Conservation (phyloP, 108 stramenopile species). For the Cyclotella choctawhatcheeana region DNA sequence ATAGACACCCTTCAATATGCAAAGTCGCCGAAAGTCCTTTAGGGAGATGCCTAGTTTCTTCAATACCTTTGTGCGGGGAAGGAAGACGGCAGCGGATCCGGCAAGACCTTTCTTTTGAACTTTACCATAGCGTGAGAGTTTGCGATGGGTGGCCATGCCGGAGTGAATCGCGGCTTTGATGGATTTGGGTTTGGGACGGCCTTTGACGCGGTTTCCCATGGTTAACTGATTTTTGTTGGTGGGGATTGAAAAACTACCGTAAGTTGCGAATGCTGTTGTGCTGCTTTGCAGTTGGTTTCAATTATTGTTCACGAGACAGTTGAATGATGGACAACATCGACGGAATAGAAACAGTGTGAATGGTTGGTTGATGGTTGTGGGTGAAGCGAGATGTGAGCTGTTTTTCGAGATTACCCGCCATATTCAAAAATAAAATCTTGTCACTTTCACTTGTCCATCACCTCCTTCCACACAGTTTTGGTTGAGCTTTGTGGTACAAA, state of each 20-base stretch:
- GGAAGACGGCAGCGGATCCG: constrained; percentile 95
- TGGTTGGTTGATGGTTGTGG: no score
- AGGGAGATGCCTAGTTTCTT: constrained; percentile 94
- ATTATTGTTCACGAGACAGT: background rate
- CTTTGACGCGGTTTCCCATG: constrained; percentile 91
- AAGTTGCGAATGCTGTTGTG: background rate
- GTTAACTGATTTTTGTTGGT: background rate
- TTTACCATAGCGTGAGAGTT: constrained; percentile 97
- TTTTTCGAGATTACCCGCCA: no score
- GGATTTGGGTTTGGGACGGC: constrained; percentile 84
- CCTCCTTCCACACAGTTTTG: no score
- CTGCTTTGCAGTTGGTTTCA: background rate
- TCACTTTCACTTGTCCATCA: no score
- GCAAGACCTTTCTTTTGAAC: constrained; percentile 88
- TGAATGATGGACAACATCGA: background rate
- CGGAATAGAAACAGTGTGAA: background rate
- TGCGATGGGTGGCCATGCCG: constrained; percentile 91
- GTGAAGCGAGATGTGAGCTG: no score
- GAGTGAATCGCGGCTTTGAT: constrained; percentile 90
- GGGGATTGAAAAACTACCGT: no score
- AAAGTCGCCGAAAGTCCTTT: constrained; percentile 98
- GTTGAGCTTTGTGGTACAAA: no score
- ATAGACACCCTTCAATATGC: constrained; percentile 99
- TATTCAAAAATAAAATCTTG: no score
- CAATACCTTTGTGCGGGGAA: constrained; percentile 90